Evolutionary conservation across 106 monocot genomes (phyloP), one percentile per base, ranked within the genome.

Genomic region (Dendrobium catenatum): DNA sequence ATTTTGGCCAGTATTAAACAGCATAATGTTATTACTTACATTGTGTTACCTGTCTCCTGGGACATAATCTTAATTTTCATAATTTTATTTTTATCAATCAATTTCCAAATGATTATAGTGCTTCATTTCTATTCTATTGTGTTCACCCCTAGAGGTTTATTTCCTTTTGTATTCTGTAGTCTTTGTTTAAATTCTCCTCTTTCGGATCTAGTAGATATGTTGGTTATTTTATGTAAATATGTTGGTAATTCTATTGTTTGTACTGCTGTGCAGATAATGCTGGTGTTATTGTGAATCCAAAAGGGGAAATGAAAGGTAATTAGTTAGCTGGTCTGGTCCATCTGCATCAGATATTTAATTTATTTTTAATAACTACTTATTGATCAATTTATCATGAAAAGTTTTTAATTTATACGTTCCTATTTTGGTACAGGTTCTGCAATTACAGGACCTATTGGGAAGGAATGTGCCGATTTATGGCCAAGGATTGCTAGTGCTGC

Each of bases 261-360:
- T 9, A 51, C 77, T 49, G 19, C n/a, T 58, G 4, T 89, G 74
- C 82, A 89, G 89, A 89, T 79, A 92, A 90, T 81, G 87, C 92
- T 64, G 92, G 88, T 40, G 88, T 90, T 19, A 92, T 92, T 70
- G 87, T 92, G 24, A 92, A 89, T 59, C 91, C 91, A 2, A 92
- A 89, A 77, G 91, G 91, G 33, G 91, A 91, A 81, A 92, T 92
- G 84, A 92, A 92, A 82, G 92, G 92, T 92, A 83, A 13, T 16
- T 20, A 42, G 61, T 10, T 37, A 55, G 16, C 2, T 37, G 37
- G 37, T 37, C 37, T 3, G 37, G 37, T 37, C 37, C 37, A 37
- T 37, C 0, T 37, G 37, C 37, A 37, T 37, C 37, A 37, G 37
- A 11, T 51, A 51, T 51, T 0, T 51, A 11, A 51, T 51, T 11